Conservation (phyloP, 1,284 basidiomycete genomes). For the Boletus mariae region DNA sequence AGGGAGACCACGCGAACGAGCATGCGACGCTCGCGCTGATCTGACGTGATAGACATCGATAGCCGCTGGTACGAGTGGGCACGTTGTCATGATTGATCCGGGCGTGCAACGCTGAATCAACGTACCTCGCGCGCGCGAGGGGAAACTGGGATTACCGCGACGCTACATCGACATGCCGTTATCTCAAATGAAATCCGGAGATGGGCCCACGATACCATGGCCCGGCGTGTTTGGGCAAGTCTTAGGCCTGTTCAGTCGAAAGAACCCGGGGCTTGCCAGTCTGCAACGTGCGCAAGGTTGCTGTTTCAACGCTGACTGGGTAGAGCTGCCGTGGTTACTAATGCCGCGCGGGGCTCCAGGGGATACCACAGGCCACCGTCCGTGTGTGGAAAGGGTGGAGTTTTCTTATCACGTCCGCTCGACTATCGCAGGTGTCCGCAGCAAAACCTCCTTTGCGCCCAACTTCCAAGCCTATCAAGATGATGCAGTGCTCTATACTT, state of each 20-base stretch:
- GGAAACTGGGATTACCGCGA: neutral
- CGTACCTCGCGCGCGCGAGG: neutral
- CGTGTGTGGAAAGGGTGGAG: neutral
- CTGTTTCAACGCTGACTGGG: neutral
- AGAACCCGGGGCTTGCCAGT: neutral
- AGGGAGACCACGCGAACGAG: neutral
- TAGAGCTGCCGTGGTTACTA: neutral
- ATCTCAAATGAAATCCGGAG: constrained; percentile 3
- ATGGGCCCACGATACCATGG: neutral
- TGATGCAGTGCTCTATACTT: neutral
- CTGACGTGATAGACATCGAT: neutral
- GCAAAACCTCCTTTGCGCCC: neutral
- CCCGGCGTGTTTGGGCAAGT: neutral
- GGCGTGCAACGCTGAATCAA: neutral
- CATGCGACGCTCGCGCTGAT: neutral
- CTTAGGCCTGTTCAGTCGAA: neutral
- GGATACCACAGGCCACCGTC: neutral
- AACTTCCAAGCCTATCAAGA: neutral
- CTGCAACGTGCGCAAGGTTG: neutral
- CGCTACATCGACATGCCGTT: neutral
- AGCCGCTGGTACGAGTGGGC: neutral
- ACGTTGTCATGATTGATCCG: neutral
- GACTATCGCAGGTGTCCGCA: neutral
- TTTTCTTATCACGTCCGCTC: constrained; percentile 4
- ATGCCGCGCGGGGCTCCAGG: neutral